Evolutionary conservation across 306 rosid species (phyloP).

Genomic region (Canavalia ensiformis): DNA sequence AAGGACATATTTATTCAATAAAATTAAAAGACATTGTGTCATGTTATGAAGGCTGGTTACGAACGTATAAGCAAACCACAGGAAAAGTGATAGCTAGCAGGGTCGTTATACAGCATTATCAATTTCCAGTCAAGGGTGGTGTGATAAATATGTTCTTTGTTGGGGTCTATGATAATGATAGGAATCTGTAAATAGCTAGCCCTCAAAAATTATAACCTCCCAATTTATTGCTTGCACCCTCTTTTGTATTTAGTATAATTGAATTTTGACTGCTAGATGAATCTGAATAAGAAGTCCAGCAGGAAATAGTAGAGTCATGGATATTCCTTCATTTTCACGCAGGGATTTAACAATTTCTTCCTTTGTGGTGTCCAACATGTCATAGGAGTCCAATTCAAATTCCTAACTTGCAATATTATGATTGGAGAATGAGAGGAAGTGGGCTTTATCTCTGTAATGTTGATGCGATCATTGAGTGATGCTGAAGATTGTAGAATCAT

Average conservation of each 20-base stretch:
- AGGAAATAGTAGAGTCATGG: conserved; percentile 12
- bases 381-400: conserved; percentile 36
- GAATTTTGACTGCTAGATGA: conserved; percentile 51
- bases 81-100: conserved; percentile 12
- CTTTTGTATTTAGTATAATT: conserved; percentile 51
- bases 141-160: conserved; percentile 17
- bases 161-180: conserved; percentile 28
- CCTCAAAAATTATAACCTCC: conserved; percentile 33
- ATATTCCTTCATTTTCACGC: conserved; percentile 48
- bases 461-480: conserved; percentile 49
- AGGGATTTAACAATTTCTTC: conserved; percentile 34
- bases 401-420: neutral
- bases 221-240: neutral
- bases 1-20: too few species aligned
- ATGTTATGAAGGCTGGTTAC: too few species aligned
- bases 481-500: conserved; percentile 53
- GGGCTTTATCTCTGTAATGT: conserved; percentile 43
- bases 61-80: neutral
- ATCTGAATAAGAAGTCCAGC: neutral
- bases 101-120: conserved; percentile 36
- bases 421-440: conserved; percentile 42
- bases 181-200: conserved; percentile 35
- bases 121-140: conserved; percentile 34
- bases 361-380: conserved; percentile 57
- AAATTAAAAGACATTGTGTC: too few species aligned